phyloP scores from a whole-genome alignment of 148 eudicot species.

The Persicaria maculosa region DNA sequence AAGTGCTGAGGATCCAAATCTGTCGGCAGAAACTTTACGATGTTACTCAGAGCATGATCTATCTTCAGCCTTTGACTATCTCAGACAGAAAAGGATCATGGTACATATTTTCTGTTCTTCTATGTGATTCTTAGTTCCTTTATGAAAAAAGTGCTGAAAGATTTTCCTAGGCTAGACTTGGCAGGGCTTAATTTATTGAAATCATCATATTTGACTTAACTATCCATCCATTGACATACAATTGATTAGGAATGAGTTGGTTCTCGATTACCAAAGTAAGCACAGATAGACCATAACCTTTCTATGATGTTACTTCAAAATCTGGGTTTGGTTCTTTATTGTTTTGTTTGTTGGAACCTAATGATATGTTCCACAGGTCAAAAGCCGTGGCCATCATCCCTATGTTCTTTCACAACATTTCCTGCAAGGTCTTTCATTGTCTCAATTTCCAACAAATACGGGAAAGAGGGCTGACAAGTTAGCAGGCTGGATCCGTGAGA shows the following conservation, averaged over 20 bases:
- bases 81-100: conserved; percentile 79
- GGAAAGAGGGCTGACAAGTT: conserved; percentile 68
- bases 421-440: conserved; percentile 50
- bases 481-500: conserved; percentile 60
- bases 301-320: neutral
- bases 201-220: too few species aligned
- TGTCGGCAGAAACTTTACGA: conserved; percentile 79
- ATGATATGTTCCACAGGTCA: conserved; percentile 42
- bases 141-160: neutral
- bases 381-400: conserved; percentile 52
- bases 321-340: neutral
- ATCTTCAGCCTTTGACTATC: conserved; percentile 83
- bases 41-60: conserved; percentile 95
- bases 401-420: conserved; percentile 79
- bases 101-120: conserved; percentile 28
- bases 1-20: conserved; percentile 55
- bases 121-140: neutral
- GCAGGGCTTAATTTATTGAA: too few species aligned
- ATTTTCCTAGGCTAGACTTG: too few species aligned
- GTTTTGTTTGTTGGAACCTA: neutral
- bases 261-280: neutral
- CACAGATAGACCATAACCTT: neutral
- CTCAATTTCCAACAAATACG: conserved; percentile 73
- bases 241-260: neutral
- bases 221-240: too few species aligned